Base-by-base conservation (phyloP, 371 early-diverging fungal species). In the Blakeslea trispora region DNA sequence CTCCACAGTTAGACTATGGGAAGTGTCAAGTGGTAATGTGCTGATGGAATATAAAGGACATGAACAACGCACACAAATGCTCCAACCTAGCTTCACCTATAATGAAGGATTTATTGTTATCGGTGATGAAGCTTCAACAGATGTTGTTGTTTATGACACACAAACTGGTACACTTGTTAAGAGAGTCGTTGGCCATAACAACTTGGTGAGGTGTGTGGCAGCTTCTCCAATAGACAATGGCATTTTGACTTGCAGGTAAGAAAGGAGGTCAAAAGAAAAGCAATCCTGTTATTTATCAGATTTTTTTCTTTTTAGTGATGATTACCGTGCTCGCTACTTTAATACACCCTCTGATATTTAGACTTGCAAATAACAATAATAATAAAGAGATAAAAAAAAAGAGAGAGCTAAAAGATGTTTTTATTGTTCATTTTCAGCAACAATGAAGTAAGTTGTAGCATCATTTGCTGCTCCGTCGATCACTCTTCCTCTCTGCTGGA, bases 21-120 rank as follows among this genome's bases (percentile, higher is more conserved):
- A 97, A 28, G 67, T 90, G 55, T 71, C 78, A 7, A 86, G 82
- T 34, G 94, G 94, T 0, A 83, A 82, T 34, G 66, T 82, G 31
- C 73, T 82, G 32, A 68, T 75, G 62, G 77, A 83, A 19, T 94
- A 87, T 64, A 75, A 81, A 48, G 94, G 94, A 6, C 87, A 89
- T 22, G 61, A 69, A 17, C 83, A 89, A 48, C 79, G 69, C 42
- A 34, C 71, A 15, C 52, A 63, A 22, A 57, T 69, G 55, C 51
- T 79, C 6, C 74, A 82, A 62, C 81, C 85, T 18, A 70, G 83
- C 1, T 88, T 93, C 55, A 84, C 82, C 11, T 79, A 83, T 61
- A 90, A 90, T 69, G 95, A 94, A 68, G 83, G 85, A 18, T 84
- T 75, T 66, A 90, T 96, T 7, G 53, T 95, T 47, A 84, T 83